phyloP scores from a whole-genome alignment of 108 stramenopile genomes.

The Cyclostephanos invisitatus region DNA sequence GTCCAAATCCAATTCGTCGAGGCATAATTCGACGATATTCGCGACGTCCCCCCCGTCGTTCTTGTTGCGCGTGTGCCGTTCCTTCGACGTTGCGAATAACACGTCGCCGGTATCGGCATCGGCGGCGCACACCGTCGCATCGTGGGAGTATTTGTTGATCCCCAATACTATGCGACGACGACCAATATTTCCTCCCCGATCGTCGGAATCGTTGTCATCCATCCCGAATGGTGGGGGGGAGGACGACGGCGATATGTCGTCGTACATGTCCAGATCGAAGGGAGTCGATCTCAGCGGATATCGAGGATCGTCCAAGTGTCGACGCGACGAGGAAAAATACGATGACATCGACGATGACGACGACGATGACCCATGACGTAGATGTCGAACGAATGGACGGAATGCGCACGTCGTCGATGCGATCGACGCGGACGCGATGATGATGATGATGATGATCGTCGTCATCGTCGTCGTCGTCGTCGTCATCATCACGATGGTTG shows the following conservation, averaged over 20 bases:
- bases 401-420: too few relatives aligned
- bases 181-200: constrained; percentile 25
- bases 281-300: constrained; percentile 56
- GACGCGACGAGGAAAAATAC: too few relatives aligned
- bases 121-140: constrained; percentile 86
- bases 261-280: constrained; percentile 78
- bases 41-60: constrained; percentile 91
- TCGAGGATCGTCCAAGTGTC: too few relatives aligned
- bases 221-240: constrained; percentile 5
- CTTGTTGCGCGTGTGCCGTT: constrained; percentile 85
- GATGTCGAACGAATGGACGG: too few relatives aligned
- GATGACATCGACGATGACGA: too few relatives aligned
- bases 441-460: too few relatives aligned
- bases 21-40: constrained; percentile 73
- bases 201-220: constrained; percentile 33
- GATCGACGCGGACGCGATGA: too few relatives aligned
- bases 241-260: not conserved
- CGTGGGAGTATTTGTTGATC: constrained; percentile 93
- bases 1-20: constrained; percentile 76
- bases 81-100: constrained; percentile 88
- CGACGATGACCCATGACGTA: too few relatives aligned
- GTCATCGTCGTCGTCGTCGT: too few relatives aligned
- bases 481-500: too few relatives aligned
- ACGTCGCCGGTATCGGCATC: constrained; percentile 75
- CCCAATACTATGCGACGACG: constrained; percentile 74